Evolutionary conservation across 192 early-diverging fungal species (phyloP).

Genomic region (Helicostylum pulchrum): DNA sequence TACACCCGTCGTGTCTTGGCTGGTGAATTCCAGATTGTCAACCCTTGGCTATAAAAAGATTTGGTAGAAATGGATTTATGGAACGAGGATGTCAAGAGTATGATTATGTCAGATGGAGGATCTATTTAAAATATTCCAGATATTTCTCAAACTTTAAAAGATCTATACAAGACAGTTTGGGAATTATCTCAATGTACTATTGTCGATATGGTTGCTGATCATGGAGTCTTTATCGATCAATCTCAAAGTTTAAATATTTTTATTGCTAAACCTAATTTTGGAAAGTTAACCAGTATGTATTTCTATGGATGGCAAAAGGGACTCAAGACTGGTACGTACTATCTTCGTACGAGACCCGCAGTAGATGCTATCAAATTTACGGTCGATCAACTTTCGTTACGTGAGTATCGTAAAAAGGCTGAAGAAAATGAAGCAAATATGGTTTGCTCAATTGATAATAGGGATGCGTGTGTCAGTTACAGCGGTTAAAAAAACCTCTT

Average conservation of each 20-base stretch:
- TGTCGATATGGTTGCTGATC: slow-evolving; percentile 96
- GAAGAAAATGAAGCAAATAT: slow-evolving; percentile 60
- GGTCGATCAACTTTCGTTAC: slow-evolving; percentile 77
- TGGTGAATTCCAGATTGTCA: slow-evolving; percentile 98
- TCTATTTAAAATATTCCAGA: slow-evolving; percentile 74
- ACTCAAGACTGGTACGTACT: slow-evolving; percentile 99
- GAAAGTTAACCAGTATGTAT: slow-evolving; percentile 95
- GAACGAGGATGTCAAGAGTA: slow-evolving; percentile 92
- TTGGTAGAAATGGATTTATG: slow-evolving; percentile 89
- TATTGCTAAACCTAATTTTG: slow-evolving; percentile 90
- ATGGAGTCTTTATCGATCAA: slow-evolving; percentile 97
- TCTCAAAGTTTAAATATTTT: slow-evolving; percentile 95
- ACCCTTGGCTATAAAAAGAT: slow-evolving; percentile 93
- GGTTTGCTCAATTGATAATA: slow-evolving; percentile 90
- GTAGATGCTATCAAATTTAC: slow-evolving; percentile 95
- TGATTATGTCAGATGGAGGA: slow-evolving; percentile 89
- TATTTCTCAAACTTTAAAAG: slow-evolving; percentile 87
- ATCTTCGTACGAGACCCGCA: slow-evolving; percentile 92
- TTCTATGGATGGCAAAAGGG: slow-evolving; percentile 98
- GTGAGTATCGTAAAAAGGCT: slow-evolving; percentile 41
- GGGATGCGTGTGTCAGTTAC: slow-evolving; percentile 91
- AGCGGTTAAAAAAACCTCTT: slow-evolving; percentile 55
- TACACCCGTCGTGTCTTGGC: slow-evolving; percentile 95
- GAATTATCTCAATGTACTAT: slow-evolving; percentile 89
- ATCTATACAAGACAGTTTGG: slow-evolving; percentile 97